Conservation (phyloP, 805 yeast genomes). For the Diddensiella caesifluorescens region DNA sequence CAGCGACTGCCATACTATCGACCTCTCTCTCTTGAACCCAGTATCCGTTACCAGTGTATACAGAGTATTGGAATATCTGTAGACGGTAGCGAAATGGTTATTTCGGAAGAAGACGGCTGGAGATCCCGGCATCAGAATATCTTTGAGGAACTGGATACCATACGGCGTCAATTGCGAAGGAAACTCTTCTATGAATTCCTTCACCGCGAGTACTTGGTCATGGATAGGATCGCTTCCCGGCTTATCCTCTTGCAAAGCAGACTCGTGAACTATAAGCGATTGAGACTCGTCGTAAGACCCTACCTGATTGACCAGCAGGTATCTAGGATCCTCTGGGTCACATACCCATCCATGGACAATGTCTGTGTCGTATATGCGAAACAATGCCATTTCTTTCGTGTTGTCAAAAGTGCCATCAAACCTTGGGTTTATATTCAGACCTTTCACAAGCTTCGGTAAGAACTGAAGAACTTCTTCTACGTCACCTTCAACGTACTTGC, state of each 20-base stretch:
- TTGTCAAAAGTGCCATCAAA: slow-evolving; percentile 57
- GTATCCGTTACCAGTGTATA: slow-evolving; percentile 70
- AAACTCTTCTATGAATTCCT: slow-evolving; percentile 52
- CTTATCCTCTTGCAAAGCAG: slow-evolving; percentile 30
- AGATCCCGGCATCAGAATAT: slow-evolving; percentile 45
- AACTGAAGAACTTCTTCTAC: slow-evolving; percentile 43
- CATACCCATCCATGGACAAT: slow-evolving; percentile 83
- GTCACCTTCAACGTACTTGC: slow-evolving; percentile 17
- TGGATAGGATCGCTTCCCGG: slow-evolving; percentile 15
- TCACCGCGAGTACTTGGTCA: slow-evolving; percentile 20
- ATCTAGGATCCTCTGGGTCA: slow-evolving; percentile 38
- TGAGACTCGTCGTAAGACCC: slow-evolving; percentile 57
- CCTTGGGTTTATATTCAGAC: slow-evolving; percentile 66
- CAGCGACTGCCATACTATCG: slow-evolving; percentile 81
- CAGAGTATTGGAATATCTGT: slow-evolving; percentile 40
- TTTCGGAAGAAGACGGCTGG: slow-evolving; percentile 77
- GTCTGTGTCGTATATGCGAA: slow-evolving; percentile 51
- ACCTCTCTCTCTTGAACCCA: slow-evolving; percentile 45
- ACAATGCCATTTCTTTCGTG: slow-evolving; percentile 51
- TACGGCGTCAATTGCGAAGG: slow-evolving; percentile 69
- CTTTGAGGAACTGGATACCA: slow-evolving; percentile 52
- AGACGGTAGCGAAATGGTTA: slow-evolving; percentile 78
- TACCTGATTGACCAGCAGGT: slow-evolving; percentile 31
- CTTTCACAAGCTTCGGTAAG: slow-evolving; percentile 62
- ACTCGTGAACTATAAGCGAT: slow-evolving; percentile 45